phyloP scores from a whole-genome alignment of 768 basidiomycete species.

The Tulasnella sp. region DNA sequence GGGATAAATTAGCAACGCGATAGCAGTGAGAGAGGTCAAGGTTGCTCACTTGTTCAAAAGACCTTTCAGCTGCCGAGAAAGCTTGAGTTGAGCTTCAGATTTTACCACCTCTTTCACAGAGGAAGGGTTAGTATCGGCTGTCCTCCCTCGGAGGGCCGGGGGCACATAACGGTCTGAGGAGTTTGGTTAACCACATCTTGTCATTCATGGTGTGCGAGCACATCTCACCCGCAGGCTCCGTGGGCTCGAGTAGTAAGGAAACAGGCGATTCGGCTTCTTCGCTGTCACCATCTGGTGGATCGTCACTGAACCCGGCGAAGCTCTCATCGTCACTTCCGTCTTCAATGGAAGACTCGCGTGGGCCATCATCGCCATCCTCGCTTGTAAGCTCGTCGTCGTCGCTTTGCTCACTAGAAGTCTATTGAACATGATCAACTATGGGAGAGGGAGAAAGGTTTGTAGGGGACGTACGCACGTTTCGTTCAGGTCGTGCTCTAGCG shows the following conservation, averaged over 20 bases:
- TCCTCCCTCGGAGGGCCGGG: slow-evolving; percentile 63
- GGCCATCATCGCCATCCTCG: slow-evolving; percentile 26
- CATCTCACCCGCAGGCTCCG: not conserved
- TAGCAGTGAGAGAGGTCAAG: not conserved
- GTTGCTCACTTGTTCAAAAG: slow-evolving; percentile 62
- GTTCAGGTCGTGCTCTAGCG: not conserved
- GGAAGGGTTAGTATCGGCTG: slow-evolving; percentile 31
- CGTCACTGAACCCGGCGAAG: slow-evolving; percentile 16
- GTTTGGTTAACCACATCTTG: not conserved
- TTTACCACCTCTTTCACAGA: slow-evolving; percentile 27
- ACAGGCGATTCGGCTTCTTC: slow-evolving; percentile 5
- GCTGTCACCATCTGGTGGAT: slow-evolving; percentile 17
- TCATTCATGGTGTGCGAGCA: not conserved
- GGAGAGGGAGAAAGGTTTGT: not conserved
- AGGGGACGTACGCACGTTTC: too few species aligned
- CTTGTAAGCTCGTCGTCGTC: slow-evolving; percentile 31
- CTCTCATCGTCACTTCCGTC: slow-evolving; percentile 28
- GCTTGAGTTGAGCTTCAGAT: slow-evolving; percentile 38
- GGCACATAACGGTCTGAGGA: slow-evolving; percentile 52
- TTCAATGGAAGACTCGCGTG: slow-evolving; percentile 6
- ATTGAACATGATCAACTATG: not conserved
- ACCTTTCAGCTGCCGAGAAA: slow-evolving; percentile 71
- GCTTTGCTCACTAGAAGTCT: not conserved
- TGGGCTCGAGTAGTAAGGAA: not conserved
- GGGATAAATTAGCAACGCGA: not conserved